phyloP scores from a whole-genome alignment of 208 protist genomes.

The Acanthamoeba healyi region DNA sequence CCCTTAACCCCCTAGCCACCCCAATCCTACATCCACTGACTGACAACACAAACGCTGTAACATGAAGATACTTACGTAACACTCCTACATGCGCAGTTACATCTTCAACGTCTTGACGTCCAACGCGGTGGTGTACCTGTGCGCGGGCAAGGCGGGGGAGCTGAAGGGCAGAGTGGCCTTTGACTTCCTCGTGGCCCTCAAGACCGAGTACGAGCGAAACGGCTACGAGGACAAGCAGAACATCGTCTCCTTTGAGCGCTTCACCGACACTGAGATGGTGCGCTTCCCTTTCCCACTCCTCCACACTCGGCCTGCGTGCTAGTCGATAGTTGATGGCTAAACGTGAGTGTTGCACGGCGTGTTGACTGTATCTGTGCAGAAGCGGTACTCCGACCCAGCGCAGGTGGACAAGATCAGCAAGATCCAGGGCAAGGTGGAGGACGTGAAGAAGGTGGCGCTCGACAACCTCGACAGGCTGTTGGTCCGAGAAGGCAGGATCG shows the following conservation, averaged over 20 bases:
- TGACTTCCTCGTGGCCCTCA: background rate
- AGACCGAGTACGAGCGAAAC: constrained; percentile 37
- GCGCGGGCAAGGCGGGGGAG: constrained; percentile 42
- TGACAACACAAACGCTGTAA: too few relatives aligned
- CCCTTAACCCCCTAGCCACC: too few relatives aligned
- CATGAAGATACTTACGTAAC: too few relatives aligned
- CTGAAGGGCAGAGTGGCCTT: constrained; percentile 38
- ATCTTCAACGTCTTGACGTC: constrained; percentile 56
- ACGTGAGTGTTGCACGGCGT: too few relatives aligned
- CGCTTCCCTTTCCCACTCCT: background rate
- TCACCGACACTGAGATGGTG: background rate
- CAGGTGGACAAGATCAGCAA: constrained; percentile 60
- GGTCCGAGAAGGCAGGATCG: constrained; percentile 35
- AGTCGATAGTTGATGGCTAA: too few relatives aligned
- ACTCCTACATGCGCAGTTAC: too few relatives aligned
- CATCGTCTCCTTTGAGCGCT: constrained; percentile 15
- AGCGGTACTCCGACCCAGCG: constrained; percentile 42
- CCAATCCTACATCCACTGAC: too few relatives aligned
- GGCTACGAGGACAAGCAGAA: constrained; percentile 65
- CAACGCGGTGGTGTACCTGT: constrained; percentile 37
- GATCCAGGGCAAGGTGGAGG: constrained; percentile 47
- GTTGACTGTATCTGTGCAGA: constrained; percentile 24
- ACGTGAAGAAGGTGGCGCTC: constrained; percentile 61
- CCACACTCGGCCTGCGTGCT: background rate
- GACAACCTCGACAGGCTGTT: constrained; percentile 36